phyloP scores from a whole-genome alignment of 768 basidiomycete species.

The Arthromyces matolae region DNA sequence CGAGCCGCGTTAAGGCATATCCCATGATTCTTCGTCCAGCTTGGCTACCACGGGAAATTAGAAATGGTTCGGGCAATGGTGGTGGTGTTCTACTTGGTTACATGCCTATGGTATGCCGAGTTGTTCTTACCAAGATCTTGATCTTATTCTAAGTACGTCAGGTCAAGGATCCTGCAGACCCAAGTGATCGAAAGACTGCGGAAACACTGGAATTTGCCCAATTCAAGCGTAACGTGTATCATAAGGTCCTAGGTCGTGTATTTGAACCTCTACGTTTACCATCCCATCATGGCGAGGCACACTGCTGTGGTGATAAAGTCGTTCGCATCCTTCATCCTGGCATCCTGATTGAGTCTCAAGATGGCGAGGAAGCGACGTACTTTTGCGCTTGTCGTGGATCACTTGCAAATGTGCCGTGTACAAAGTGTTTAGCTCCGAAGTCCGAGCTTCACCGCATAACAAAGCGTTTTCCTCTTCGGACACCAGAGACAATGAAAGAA shows the following conservation, averaged over 20 bases:
- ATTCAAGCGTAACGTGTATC: constrained; percentile 28
- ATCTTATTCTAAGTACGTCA: constrained; percentile 6
- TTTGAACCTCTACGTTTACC: constrained; percentile 19
- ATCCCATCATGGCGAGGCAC: constrained; percentile 21
- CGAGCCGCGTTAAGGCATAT: constrained; percentile 22
- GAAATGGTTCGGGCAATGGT: constrained; percentile 31
- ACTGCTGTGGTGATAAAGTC: constrained; percentile 19
- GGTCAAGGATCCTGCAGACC: constrained; percentile 24
- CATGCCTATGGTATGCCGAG: constrained; percentile 22
- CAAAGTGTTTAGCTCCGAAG: constrained; percentile 25
- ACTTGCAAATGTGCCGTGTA: constrained; percentile 26
- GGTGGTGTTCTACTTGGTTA: constrained; percentile 27
- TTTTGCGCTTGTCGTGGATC: constrained; percentile 23
- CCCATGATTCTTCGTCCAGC: constrained; percentile 24
- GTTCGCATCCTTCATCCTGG: constrained; percentile 24
- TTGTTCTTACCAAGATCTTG: background rate
- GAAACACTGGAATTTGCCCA: constrained; percentile 21
- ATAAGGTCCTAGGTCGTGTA: constrained; percentile 21
- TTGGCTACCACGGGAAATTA: constrained; percentile 23
- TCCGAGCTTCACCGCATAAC: constrained; percentile 18
- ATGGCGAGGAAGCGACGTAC: constrained; percentile 26
- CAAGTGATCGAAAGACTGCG: constrained; percentile 14
- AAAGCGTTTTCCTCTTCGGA: constrained; percentile 12
- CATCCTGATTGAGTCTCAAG: constrained; percentile 25
- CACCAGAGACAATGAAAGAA: constrained; percentile 17